Conservation (phyloP, 768 basidiomycete species). For the Auriscalpium microsporum region DNA sequence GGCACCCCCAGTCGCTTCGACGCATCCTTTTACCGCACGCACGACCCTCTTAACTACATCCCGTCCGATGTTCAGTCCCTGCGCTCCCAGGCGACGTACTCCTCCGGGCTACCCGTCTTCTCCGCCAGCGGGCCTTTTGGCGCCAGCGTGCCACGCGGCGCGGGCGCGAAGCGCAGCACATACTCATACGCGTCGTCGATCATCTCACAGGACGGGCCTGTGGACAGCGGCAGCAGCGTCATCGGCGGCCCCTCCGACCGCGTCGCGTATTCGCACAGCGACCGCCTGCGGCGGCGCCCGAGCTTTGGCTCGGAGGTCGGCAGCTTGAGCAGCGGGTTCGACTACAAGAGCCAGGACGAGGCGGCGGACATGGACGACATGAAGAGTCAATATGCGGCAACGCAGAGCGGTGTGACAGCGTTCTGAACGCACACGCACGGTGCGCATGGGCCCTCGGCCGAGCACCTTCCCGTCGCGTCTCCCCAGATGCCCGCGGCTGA, state of each 20-base stretch:
- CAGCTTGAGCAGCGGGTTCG: conserved; percentile 55
- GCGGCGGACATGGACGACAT: conserved; percentile 73
- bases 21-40: conserved; percentile 89
- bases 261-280: conserved; percentile 87
- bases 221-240: conserved; percentile 42
- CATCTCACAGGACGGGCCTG: conserved; percentile 83
- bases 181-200: conserved; percentile 89
- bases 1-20: conserved; percentile 95
- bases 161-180: conserved; percentile 64
- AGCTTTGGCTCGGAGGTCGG: conserved; percentile 77
- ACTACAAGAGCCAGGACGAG: conserved; percentile 90
- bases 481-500: too few relatives aligned
- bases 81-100: conserved; percentile 93
- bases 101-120: conserved; percentile 86
- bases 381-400: conserved; percentile 82
- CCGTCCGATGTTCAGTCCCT: conserved; percentile 94
- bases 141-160: conserved; percentile 54
- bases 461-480: not conserved
- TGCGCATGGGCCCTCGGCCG: not conserved
- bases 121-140: conserved; percentile 61
- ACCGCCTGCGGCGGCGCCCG: conserved; percentile 68
- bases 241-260: conserved; percentile 31
- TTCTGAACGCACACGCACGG: conserved; percentile 39
- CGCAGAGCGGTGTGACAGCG: conserved; percentile 78
- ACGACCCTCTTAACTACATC: conserved; percentile 89